Conservation (phyloP, 805 yeast genomes). For the Metschnikowia hibisci region DNA sequence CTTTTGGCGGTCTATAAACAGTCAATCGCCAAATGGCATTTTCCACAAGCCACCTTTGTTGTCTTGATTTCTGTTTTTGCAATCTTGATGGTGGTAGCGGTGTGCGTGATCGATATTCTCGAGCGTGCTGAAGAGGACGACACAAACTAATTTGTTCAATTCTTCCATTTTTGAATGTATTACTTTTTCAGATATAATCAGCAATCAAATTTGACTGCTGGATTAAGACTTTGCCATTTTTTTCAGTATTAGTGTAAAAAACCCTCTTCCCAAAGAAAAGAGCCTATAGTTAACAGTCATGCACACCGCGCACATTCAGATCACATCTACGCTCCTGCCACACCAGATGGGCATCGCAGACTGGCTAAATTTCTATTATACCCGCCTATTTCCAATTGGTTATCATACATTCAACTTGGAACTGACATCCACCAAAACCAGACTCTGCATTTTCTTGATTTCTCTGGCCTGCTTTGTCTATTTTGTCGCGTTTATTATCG, state of each 20-base stretch:
- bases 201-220: no score
- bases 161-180: no score
- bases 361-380: not conserved
- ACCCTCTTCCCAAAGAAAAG: no score
- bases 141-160: not conserved
- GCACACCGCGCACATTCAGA: no score
- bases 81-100: conserved; percentile 4
- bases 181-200: no score
- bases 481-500: not conserved
- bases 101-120: conserved; percentile 9
- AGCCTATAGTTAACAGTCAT: no score
- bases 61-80: conserved; percentile 10
- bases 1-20: conserved; percentile 43
- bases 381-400: not conserved
- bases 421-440: not conserved
- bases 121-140: conserved; percentile 12
- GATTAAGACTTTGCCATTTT: no score
- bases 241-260: no score
- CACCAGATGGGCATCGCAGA: not conserved
- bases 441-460: conserved; percentile 1
- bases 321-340: no score
- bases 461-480: not conserved
- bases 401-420: no score
- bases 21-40: conserved; percentile 23
- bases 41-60: conserved; percentile 30